phyloP scores from a whole-genome alignment of 148 eudicot genomes.

The Chenopodium suecicum region DNA sequence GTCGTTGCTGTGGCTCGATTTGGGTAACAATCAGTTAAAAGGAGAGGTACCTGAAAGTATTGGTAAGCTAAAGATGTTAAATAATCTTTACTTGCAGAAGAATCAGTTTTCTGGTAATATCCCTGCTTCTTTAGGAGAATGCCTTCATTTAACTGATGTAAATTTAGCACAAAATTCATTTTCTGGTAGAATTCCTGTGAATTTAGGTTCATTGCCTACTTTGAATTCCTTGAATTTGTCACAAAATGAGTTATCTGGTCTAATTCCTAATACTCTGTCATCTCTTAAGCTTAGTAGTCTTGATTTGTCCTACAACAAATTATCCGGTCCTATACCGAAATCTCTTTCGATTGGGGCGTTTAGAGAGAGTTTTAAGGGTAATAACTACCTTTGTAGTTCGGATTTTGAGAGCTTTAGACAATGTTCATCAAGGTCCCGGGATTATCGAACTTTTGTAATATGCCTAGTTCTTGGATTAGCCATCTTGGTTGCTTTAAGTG shows the following conservation, averaged over 20 bases:
- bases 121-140: conserved; percentile 58
- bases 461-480: conserved; percentile 41
- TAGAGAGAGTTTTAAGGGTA: conserved; percentile 67
- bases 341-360: conserved; percentile 52
- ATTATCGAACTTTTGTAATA: conserved; percentile 33
- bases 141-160: conserved; percentile 53
- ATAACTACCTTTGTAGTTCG: conserved; percentile 72
- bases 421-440: conserved; percentile 41
- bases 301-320: conserved; percentile 66
- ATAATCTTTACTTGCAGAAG: conserved; percentile 46
- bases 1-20: conserved; percentile 40
- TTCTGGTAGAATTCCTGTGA: conserved; percentile 57
- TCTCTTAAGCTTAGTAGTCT: conserved; percentile 64
- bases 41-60: conserved; percentile 54
- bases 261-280: conserved; percentile 55
- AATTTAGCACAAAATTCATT: conserved; percentile 61
- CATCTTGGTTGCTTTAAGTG: conserved; percentile 32
- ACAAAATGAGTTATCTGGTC: conserved; percentile 59
- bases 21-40: conserved; percentile 47
- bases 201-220: conserved; percentile 59
- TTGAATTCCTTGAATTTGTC: conserved; percentile 74
- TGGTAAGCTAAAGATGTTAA: conserved; percentile 47
- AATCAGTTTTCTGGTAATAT: conserved; percentile 65
- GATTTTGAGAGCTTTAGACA: conserved; percentile 40
- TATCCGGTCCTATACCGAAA: conserved; percentile 65